Conservation (phyloP, 495 filamentous ascomycete genomes). For the Amniculicola lignicola region DNA sequence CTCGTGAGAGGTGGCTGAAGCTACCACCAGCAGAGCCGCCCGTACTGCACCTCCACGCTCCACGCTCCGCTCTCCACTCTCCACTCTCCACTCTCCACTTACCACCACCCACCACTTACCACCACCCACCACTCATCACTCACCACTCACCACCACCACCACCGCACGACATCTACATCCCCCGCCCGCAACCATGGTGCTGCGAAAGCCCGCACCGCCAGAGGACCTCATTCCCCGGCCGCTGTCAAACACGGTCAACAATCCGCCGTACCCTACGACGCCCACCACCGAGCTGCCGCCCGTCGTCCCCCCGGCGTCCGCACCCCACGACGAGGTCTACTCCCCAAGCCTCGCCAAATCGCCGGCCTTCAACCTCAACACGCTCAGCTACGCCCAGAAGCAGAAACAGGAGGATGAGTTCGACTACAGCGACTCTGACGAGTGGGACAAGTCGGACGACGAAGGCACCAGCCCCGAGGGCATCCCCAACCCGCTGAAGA, state of each 20-base stretch:
- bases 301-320: slow-evolving; percentile 5
- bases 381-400: slow-evolving; percentile 11
- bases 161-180: no score
- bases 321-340: slow-evolving; percentile 5
- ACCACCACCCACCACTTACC: no score
- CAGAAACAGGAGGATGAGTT: slow-evolving; percentile 11
- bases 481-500: slow-evolving; percentile 28
- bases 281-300: slow-evolving; percentile 27
- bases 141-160: neutral
- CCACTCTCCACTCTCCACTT: no score
- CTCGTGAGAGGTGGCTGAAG: no score
- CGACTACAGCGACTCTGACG: slow-evolving; percentile 20
- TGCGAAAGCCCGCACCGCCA: slow-evolving; percentile 26
- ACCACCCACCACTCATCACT: no score
- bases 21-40: no score
- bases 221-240: slow-evolving; percentile 31
- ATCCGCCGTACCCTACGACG: slow-evolving; percentile 37
- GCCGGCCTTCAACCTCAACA: slow-evolving; percentile 18
- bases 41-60: no score
- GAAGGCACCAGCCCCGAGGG: slow-evolving; percentile 19
- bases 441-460: slow-evolving; percentile 32
- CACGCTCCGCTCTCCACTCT: no score
- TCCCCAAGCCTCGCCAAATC: slow-evolving; percentile 21
- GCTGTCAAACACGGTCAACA: slow-evolving; percentile 33
- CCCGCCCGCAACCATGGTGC: slow-evolving; percentile 31